Evolutionary conservation across 768 basidiomycete species (phyloP).

Genomic region (Macrolepiota dolichaula): DNA sequence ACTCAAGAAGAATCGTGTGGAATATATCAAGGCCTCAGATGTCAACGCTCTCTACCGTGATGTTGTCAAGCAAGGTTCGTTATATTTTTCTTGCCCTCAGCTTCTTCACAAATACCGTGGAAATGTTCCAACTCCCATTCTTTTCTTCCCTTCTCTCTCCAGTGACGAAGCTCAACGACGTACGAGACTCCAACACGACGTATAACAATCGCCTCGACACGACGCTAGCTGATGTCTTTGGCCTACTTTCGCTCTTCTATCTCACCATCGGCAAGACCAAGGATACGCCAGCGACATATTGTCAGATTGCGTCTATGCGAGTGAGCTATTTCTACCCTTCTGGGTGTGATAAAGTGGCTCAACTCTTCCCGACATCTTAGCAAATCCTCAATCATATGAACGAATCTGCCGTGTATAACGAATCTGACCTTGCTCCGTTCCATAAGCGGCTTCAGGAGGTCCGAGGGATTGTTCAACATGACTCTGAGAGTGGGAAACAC

Average conservation of each 20-base stretch:
- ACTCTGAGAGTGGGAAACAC: slow-evolving; percentile 77
- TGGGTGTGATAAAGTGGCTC: slow-evolving; percentile 10
- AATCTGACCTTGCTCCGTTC: slow-evolving; percentile 87
- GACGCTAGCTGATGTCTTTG: slow-evolving; percentile 93
- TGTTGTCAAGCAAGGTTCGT: slow-evolving; percentile 88
- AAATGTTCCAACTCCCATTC: not conserved
- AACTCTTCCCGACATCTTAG: slow-evolving; percentile 37
- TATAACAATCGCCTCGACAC: slow-evolving; percentile 93
- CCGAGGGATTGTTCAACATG: slow-evolving; percentile 81
- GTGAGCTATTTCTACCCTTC: slow-evolving; percentile 49
- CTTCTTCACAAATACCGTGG: not conserved
- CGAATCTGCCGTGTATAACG: slow-evolving; percentile 93
- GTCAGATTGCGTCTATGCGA: slow-evolving; percentile 93
- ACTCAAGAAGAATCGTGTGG: slow-evolving; percentile 88
- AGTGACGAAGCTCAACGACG: slow-evolving; percentile 91
- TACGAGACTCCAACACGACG: slow-evolving; percentile 72
- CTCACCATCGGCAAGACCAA: slow-evolving; percentile 95
- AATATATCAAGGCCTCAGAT: slow-evolving; percentile 91
- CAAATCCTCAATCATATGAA: slow-evolving; percentile 96
- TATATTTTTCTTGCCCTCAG: not conserved
- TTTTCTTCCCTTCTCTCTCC: slow-evolving; percentile 10
- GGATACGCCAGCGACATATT: slow-evolving; percentile 93
- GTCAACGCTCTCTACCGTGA: slow-evolving; percentile 91
- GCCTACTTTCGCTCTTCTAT: slow-evolving; percentile 93
- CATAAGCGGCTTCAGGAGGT: slow-evolving; percentile 77